These are phyloP conservation scores for Pythium aristosporum DNA, from an alignment of 352 stramenopile species.

Conservation along the genomic window DNA sequence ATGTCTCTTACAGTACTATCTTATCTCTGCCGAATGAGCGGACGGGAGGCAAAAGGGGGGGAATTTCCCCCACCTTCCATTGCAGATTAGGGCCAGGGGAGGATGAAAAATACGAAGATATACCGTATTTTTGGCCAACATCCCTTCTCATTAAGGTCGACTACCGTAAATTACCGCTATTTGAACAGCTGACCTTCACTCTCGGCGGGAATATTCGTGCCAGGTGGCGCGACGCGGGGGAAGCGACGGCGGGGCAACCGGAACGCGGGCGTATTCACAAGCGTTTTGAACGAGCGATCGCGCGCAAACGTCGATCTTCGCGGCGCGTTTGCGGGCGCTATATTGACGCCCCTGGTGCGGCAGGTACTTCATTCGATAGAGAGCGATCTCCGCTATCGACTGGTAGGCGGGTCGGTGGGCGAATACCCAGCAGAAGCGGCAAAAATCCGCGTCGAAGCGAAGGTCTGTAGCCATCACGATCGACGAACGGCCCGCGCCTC, in stretches of 20 bases:
- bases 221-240: conserved; percentile 13
- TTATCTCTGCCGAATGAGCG: not conserved
- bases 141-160: not conserved
- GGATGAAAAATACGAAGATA: not conserved
- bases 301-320: conserved; percentile 20
- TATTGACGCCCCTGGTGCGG: conserved; percentile 1
- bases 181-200: conserved; percentile 24
- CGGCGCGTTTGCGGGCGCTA: conserved; percentile 15
- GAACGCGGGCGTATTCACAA: conserved; percentile 24
- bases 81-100: not conserved
- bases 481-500: not conserved
- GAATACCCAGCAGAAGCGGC: not conserved
- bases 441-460: conserved; percentile 3
- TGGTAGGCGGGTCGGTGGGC: conserved; percentile 15
- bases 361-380: conserved; percentile 18
- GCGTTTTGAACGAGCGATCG: conserved; percentile 15
- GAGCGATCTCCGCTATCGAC: conserved; percentile 27
- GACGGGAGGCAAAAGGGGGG: not conserved
- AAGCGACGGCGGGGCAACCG: conserved; percentile 8
- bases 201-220: conserved; percentile 26
- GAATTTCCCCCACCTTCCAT: not conserved
- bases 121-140: not conserved
- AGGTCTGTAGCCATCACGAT: conserved; percentile 6
- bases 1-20: not conserved
- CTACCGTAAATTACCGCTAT: conserved; percentile 8